Evolutionary conservation across 192 early-diverging fungal genomes (phyloP).

Genomic region (Lobosporangium transversale): DNA sequence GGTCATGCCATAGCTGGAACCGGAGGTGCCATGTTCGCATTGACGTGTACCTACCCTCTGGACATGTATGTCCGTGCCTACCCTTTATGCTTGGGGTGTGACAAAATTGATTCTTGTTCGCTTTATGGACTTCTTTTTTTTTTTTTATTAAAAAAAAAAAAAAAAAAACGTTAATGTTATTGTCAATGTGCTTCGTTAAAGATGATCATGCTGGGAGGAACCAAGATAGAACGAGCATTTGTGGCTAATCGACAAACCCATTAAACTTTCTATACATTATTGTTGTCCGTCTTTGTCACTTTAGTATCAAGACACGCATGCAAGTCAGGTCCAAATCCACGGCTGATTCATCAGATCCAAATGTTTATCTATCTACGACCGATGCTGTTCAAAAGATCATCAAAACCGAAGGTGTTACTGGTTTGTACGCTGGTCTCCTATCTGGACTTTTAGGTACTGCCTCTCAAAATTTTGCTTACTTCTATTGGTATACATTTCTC

Average conservation of each 20-base stretch:
- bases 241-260: too few species aligned
- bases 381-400: constrained; percentile 90
- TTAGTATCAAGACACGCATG: constrained; percentile 93
- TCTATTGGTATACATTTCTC: constrained; percentile 84
- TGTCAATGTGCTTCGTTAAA: too few species aligned
- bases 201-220: too few species aligned
- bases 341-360: constrained; percentile 31
- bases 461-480: constrained; percentile 85
- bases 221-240: too few species aligned
- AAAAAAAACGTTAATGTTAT: too few species aligned
- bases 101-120: constrained; percentile 10
- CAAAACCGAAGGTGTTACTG: constrained; percentile 81
- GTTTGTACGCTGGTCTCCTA: constrained; percentile 90
- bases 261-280: too few species aligned
- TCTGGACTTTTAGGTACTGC: constrained; percentile 83
- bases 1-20: constrained; percentile 94
- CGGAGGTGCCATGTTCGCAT: constrained; percentile 90
- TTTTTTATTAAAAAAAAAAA: too few species aligned
- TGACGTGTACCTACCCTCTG: constrained; percentile 92
- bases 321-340: constrained; percentile 88
- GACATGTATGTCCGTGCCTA: constrained; percentile 82
- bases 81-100: not conserved
- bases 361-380: constrained; percentile 60
- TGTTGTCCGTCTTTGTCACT: not conserved
- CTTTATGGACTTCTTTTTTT: too few species aligned